These are phyloP conservation scores for Neltuma alba DNA, from an alignment of 306 rosid species.

Conservation along the genomic window DNA sequence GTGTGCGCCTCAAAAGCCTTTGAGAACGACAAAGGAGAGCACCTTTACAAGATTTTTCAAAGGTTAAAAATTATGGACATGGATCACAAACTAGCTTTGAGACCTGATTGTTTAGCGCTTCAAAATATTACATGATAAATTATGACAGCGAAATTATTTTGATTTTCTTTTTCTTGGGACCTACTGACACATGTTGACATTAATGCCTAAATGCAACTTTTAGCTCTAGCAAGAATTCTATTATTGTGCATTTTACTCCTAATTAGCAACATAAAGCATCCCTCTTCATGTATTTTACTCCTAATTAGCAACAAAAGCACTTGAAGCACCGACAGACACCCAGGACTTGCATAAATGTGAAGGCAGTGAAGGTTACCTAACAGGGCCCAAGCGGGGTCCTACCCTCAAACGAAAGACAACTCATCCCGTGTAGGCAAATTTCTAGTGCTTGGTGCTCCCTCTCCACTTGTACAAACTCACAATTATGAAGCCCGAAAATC, in stretches of 20 bases:
- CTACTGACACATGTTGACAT: neutral
- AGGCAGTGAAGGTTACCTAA: neutral
- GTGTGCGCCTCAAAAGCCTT: slow-evolving; percentile 12
- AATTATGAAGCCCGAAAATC: neutral
- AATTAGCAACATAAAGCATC: too few relatives aligned
- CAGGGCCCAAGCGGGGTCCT: neutral
- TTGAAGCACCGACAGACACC: neutral
- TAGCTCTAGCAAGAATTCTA: neutral
- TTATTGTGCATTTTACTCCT: too few relatives aligned
- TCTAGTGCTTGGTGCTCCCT: slow-evolving; percentile 42
- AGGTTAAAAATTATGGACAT: neutral
- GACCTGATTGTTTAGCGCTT: neutral
- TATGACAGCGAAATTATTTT: neutral
- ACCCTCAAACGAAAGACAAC: slow-evolving; percentile 10
- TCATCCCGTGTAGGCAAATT: slow-evolving; percentile 17
- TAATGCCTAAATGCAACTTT: neutral
- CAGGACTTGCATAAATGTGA: neutral
- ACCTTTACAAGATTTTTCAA: slow-evolving; percentile 19
- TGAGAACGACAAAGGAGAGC: slow-evolving; percentile 25
- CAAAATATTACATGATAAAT: neutral
- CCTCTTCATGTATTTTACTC: neutral
- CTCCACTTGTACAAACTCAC: neutral
- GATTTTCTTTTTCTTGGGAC: neutral
- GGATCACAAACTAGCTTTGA: neutral
- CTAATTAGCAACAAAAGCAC: neutral